Evolutionary conservation across 352 stramenopile genomes (phyloP).

Genomic region (Globisporangium takayamanum): DNA sequence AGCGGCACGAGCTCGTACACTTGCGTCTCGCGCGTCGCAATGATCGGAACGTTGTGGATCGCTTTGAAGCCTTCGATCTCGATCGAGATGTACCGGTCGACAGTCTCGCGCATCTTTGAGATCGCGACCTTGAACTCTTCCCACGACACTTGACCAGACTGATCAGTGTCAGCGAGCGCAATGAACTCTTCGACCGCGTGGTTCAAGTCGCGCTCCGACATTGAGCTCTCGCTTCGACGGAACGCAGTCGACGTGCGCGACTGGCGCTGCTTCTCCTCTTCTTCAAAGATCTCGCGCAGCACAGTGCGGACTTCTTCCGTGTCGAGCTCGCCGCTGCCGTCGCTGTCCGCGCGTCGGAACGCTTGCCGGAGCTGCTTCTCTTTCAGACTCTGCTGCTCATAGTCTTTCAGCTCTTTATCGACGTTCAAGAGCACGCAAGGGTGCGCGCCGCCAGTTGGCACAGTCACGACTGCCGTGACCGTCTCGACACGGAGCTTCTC

Average conservation of each 20-base stretch:
- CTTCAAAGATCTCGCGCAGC: conserved; percentile 61
- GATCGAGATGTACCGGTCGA: conserved; percentile 68
- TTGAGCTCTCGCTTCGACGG: conserved; percentile 36
- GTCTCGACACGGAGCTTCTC: conserved; percentile 42
- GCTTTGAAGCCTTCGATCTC: conserved; percentile 68
- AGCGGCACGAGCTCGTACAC: conserved; percentile 70
- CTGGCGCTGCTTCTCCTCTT: conserved; percentile 48
- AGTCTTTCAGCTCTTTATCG: conserved; percentile 61
- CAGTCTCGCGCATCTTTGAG: conserved; percentile 57
- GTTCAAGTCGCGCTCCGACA: conserved; percentile 54
- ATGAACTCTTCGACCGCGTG: conserved; percentile 73
- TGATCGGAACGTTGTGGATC: conserved; percentile 61
- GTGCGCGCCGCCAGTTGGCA: conserved; percentile 41
- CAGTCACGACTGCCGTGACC: conserved; percentile 42
- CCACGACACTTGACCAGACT: conserved; percentile 73
- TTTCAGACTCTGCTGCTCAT: conserved; percentile 74
- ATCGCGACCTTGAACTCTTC: conserved; percentile 86
- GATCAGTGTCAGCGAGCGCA: conserved; percentile 65
- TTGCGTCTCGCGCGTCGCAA: conserved; percentile 63
- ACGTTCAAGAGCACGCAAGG: conserved; percentile 57
- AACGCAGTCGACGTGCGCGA: conserved; percentile 6
- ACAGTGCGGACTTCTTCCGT: conserved; percentile 71
- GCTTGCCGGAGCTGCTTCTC: conserved; percentile 81
- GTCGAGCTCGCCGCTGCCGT: conserved; percentile 73
- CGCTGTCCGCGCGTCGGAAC: conserved; percentile 68